Conservation (phyloP, 768 basidiomycete species). For the Russula lepida region DNA sequence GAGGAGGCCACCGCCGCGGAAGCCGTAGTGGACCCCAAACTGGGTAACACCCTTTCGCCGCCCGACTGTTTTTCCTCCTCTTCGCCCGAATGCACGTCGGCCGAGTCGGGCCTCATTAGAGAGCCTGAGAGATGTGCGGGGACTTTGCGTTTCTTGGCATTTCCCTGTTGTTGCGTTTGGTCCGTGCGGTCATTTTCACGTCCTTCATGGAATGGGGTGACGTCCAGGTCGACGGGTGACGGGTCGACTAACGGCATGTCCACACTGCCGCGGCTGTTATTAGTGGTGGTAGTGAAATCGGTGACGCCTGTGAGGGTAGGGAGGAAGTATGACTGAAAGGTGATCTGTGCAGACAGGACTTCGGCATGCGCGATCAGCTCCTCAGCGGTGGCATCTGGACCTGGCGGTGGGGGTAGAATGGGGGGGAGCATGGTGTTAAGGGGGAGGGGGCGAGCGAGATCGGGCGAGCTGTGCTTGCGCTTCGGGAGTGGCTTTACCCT, state of each 20-base stretch:
- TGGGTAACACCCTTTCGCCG: constrained; percentile 23
- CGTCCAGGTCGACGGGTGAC: constrained; percentile 25
- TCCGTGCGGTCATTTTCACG: constrained; percentile 46
- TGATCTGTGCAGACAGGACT: constrained; percentile 48
- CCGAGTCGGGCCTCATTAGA: constrained; percentile 35
- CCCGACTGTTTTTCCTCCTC: constrained; percentile 23
- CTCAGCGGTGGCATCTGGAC: constrained; percentile 43
- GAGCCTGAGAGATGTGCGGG: constrained; percentile 49
- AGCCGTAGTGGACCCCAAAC: constrained; percentile 8
- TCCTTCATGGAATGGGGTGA: constrained; percentile 29
- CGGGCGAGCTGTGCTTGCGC: constrained; percentile 48
- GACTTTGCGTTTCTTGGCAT: constrained; percentile 85
- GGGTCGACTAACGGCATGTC: constrained; percentile 15
- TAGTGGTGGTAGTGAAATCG: constrained; percentile 25
- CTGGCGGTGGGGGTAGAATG: constrained; percentile 29
- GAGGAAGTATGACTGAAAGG: constrained; percentile 55
- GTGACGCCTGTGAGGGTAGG: constrained; percentile 42
- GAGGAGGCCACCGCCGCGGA: not conserved
- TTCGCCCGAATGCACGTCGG: constrained; percentile 34
- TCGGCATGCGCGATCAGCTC: constrained; percentile 52
- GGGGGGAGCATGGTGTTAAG: constrained; percentile 23
- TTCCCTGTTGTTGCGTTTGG: constrained; percentile 67
- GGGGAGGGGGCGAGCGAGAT: not conserved
- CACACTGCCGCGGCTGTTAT: constrained; percentile 23
- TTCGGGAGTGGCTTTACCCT: constrained; percentile 74